Evolutionary conservation across 345 rosid species (phyloP).

Genomic region (Garcia nutans): DNA sequence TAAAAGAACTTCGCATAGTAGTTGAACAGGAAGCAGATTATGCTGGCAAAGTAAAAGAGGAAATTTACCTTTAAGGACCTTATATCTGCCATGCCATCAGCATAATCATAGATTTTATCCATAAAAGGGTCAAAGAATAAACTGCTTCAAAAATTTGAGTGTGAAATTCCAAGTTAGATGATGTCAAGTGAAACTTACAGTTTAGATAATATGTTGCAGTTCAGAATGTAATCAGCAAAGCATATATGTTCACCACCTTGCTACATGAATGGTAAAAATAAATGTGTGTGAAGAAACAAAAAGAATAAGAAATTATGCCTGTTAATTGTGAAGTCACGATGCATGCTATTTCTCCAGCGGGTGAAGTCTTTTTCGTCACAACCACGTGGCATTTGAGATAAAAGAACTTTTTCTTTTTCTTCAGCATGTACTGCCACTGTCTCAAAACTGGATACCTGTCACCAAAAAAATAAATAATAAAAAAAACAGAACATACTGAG

Average conservation of each 20-base stretch:
- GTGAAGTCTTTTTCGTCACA: constrained; percentile 49
- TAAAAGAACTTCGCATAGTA: constrained; percentile 15
- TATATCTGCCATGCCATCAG: constrained; percentile 70
- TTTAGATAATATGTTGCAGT: neutral
- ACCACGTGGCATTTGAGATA: constrained; percentile 35
- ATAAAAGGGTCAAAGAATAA: constrained; percentile 67
- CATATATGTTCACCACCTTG: neutral
- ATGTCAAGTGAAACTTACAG: constrained; percentile 12
- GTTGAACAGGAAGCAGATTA: constrained; percentile 6
- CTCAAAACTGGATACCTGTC: constrained; percentile 86
- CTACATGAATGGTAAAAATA: neutral
- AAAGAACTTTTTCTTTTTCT: constrained; percentile 35
- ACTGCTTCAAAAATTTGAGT: constrained; percentile 40
- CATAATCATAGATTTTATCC: constrained; percentile 64
- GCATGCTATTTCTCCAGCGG: constrained; percentile 78
- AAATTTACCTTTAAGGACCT: constrained; percentile 61
- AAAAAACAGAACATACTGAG: neutral
- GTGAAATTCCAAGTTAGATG: constrained; percentile 13
- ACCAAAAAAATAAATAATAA: constrained; percentile 10
- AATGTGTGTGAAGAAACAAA: neutral
- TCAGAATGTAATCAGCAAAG: neutral
- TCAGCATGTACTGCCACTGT: constrained; percentile 46
- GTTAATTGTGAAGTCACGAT: constrained; percentile 90
- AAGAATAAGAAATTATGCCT: constrained; percentile 45
- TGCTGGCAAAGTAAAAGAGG: constrained; percentile 13